Evolutionary conservation across 2,329 filamentous ascomycete species (phyloP), one percentile per base, ranked within the genome.

Genomic region (Pseudopithomyces maydicus): DNA sequence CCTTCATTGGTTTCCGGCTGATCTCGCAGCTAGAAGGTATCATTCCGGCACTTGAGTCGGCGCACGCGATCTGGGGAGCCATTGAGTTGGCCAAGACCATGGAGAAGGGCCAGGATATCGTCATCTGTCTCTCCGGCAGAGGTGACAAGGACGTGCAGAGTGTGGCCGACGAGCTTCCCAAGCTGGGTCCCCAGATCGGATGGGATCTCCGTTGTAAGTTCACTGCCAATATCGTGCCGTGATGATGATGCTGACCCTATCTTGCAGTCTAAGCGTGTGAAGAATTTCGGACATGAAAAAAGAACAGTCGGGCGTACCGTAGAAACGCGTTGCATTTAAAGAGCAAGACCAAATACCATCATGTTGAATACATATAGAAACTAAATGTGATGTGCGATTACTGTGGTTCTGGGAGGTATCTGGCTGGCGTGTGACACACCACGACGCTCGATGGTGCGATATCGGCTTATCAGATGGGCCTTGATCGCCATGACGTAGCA

Each of bases 71-170:
- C 70, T 97, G 85, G 68, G 95, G 93, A 14, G 93, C 91, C 11
- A 81, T 98, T 56, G 87, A 98, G 79, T 79, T 98, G 57, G 94
- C 94, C 59, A 97, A 96, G 87, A 91, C 88, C 56, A 93, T 97
- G 91, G 84, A 84, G 65, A 91, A 92, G 80, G 92, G 86, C 51
- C 81, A 97, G 79, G 92, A 98, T 71, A 80, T 99, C 26, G 94
- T 99, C 57, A 93, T 99, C 61, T 98, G 94, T 79, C 77, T 99
- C 36, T 96, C 90, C 72, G 95, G 95, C 8, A 84, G 95, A 67
- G 95, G 95, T 61, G 95, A 99, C 79, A 99, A 99, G 86, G 95
- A 99, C 73, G 95, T 99, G 57, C 93, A 99, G 85, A 96, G 91
- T 70, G 94, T 99, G 50, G 95, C 95, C 0, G 95, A 99, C 72